Percentiles rank a stretch among this genome's conserved stretches.
These are phyloP conservation scores for Xerocomellus intermedius DNA, from an alignment of 768 basidiomycete genomes.

Conservation along the genomic window DNA sequence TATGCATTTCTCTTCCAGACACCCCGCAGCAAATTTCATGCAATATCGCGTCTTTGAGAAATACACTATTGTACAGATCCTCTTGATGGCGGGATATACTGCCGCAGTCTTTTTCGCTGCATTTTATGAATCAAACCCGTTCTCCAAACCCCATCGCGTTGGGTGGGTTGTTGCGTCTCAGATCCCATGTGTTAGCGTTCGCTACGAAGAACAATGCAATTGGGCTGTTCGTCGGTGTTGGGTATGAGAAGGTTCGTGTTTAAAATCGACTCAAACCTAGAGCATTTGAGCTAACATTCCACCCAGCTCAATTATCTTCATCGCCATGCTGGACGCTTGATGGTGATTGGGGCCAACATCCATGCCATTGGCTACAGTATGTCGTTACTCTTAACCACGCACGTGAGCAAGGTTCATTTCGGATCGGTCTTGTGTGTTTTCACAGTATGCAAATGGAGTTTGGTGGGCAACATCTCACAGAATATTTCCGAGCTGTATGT, in stretches of 20 bases:
- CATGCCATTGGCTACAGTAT: conserved; percentile 57
- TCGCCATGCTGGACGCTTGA: conserved; percentile 59
- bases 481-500: conserved; percentile 35
- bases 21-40: conserved; percentile 42
- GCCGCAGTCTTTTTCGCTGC: conserved; percentile 44
- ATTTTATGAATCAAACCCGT: conserved; percentile 50
- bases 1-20: conserved; percentile 41
- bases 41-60: conserved; percentile 43
- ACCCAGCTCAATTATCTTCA: conserved; percentile 76
- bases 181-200: conserved; percentile 63
- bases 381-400: conserved; percentile 18
- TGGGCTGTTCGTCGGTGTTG: conserved; percentile 53
- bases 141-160: conserved; percentile 46
- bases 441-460: conserved; percentile 59
- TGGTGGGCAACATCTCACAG: conserved; percentile 39
- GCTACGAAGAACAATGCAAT: conserved; percentile 70
- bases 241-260: conserved; percentile 63
- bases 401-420: background rate
- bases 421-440: background rate
- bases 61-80: conserved; percentile 49
- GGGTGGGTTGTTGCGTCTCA: conserved; percentile 62
- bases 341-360: conserved; percentile 57
- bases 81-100: conserved; percentile 48
- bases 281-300: background rate
- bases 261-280: background rate